Base-by-base conservation (phyloP, 305 asterid species). In the Rubia peregrina region DNA sequence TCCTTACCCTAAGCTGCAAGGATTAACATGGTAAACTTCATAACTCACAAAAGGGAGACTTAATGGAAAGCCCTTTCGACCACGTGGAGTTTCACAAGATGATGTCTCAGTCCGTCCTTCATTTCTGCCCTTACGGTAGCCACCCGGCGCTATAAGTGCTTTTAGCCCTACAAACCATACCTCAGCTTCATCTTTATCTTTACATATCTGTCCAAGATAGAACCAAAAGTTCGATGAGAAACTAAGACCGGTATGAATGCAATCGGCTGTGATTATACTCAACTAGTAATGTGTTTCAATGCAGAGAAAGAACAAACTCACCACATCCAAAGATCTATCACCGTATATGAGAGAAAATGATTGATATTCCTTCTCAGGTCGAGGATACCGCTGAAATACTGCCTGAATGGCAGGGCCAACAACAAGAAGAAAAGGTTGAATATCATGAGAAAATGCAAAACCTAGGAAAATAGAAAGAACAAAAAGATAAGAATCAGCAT, bases 141-240 rank as follows among this genome's bases (percentile, higher is more conserved):
- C 71, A 74, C 85, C 77, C 26, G 85, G 87, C 8, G 88, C 77
- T 55, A 90, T 81, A 65, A 92, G 80, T 76, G 96, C 95, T 82
- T 89, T 89, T 71, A 92, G 84, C 79, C 93, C 97, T 14, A 71
- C 76, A 74, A 92, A 87, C 98, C 98, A 92, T 61, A 84, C 90
- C 87, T 92, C 98, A 30, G 97, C 97, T 84, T 92, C 98, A 60
- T 92, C 98, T 82, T 92, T 92, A 77, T 92, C 98, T 82, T 92
- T 92, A 70, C 98, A 92, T 79, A 92, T 92, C 97, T 92, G 86
- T 62, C 71, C 77, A 77, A 9, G 53, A 61, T 61, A n/a, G 30
- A 49, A 53, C 42, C 16, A 26, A 51, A 38, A 68, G 10, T 53
- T 72, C 33, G 38, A 46, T 21, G 59, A 48, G 67, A 63, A 53